Evolutionary conservation across 2,329 filamentous ascomycete genomes (phyloP), one percentile per base, ranked within the genome.

Genomic region (Parasarocladium wereldwijsianum): DNA sequence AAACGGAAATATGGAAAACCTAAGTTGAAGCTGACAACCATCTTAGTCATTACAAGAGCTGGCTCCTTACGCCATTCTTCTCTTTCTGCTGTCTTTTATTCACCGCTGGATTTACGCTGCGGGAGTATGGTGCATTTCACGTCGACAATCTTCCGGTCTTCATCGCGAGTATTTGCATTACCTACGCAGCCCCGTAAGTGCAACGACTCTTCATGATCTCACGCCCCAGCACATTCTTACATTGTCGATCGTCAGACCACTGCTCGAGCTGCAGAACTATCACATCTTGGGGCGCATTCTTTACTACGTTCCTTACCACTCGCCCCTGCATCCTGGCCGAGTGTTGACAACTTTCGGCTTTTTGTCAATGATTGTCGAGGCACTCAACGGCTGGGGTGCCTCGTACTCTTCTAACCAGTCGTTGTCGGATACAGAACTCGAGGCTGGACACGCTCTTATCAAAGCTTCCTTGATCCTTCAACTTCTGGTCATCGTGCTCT

Each of bases 241-340:
- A 34, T 13, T 20, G 16, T 3, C 11, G 6, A 24, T 13, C 10
- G 7, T 5, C 25, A 64, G 64, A 11, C 71, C 71, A 1, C 54
- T 75, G 3, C 61, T 74, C 23, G 69, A 71, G 31, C 56, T 70
- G 3, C 60, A 66, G 32, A 73, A 76, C 42, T 76, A 76, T 46
- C 62, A 71, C 39, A 60, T 74, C 32, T 61, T 77, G 15, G 64
- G 64, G 3, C 62, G 70, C 4, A 55, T 72, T 9, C 55, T 77
- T 13, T 67, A 66, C 45, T 66, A 47, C 28, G 56, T 71, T 3
- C 70, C 70, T 0, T 68, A 73, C 42, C 57, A 66, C 33, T 58
- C 70, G 0, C 70, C 69, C 0, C 45, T 67, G 18, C 51, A 60
- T 22, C 60, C 62, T 0, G 51, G 54, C 14, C 47, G 54, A 16